phyloP scores from a whole-genome alignment of 352 stramenopile species.

The Phytophthora sp. region DNA sequence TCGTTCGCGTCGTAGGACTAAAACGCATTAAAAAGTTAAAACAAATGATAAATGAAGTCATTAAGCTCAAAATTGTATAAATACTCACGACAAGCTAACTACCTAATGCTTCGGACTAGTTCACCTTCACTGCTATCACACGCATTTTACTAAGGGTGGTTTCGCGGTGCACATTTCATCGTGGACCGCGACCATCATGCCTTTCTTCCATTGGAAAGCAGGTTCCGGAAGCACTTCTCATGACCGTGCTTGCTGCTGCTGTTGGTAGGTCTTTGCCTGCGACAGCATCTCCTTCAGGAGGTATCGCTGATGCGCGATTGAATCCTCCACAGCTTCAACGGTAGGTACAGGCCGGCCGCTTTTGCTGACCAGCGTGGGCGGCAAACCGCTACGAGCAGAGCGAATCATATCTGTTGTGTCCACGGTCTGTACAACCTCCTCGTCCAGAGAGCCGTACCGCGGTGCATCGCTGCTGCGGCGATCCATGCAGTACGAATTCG shows the following conservation, averaged over 20 bases:
- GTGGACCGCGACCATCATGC: slow-evolving; percentile 8
- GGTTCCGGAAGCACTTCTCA: slow-evolving; percentile 17
- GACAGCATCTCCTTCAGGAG: slow-evolving; percentile 72
- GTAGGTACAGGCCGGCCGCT: slow-evolving; percentile 19
- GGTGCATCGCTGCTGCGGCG: slow-evolving; percentile 33
- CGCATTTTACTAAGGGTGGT: slow-evolving; percentile 17
- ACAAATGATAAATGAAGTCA: slow-evolving; percentile 12
- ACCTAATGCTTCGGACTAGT: slow-evolving; percentile 12
- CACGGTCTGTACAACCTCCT: slow-evolving; percentile 47
- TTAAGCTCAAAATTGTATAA: slow-evolving; percentile 33
- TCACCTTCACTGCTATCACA: slow-evolving; percentile 26
- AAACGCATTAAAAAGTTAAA: too few relatives aligned
- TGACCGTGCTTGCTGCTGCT: slow-evolving; percentile 28
- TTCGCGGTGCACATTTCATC: slow-evolving; percentile 14
- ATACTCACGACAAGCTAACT: slow-evolving; percentile 37
- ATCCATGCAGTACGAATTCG: slow-evolving; percentile 37
- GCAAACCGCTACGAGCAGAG: slow-evolving; percentile 7
- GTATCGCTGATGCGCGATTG: slow-evolving; percentile 67
- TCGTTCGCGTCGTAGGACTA: too few relatives aligned
- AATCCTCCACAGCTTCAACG: slow-evolving; percentile 57
- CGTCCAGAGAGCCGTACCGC: slow-evolving; percentile 38
- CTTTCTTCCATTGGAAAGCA: slow-evolving; percentile 35
- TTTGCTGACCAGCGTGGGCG: slow-evolving; percentile 9
- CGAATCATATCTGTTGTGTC: slow-evolving; percentile 48
- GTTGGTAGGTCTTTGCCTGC: slow-evolving; percentile 51